Evolutionary conservation across 2,329 filamentous ascomycete genomes (phyloP).

Genomic region (Colletotrichum sp.): DNA sequence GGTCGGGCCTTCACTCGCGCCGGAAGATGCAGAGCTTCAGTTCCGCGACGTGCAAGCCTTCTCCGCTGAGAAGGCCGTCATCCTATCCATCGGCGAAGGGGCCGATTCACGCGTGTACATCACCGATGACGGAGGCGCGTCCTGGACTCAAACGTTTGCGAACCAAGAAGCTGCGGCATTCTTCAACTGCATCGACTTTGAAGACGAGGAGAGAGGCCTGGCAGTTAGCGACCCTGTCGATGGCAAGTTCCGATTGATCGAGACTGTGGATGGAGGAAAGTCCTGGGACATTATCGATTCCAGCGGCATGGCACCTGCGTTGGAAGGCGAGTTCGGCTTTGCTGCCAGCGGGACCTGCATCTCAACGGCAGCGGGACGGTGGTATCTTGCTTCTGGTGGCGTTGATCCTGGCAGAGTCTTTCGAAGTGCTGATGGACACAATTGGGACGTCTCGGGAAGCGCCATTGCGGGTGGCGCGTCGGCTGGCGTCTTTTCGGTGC

Average conservation of each 20-base stretch:
- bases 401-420: constrained; percentile 32
- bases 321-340: constrained; percentile 34
- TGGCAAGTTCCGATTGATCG: constrained; percentile 34
- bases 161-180: constrained; percentile 34
- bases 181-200: constrained; percentile 38
- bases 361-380: constrained; percentile 28
- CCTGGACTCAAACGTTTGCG: constrained; percentile 31
- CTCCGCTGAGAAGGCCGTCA: constrained; percentile 42
- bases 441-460: constrained; percentile 30
- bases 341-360: constrained; percentile 39
- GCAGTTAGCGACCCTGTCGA: constrained; percentile 38
- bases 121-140: constrained; percentile 30
- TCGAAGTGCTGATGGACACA: constrained; percentile 28
- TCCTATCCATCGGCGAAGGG: constrained; percentile 40
- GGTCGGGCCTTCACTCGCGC: constrained; percentile 30
- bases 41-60: constrained; percentile 43
- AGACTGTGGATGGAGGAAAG: constrained; percentile 33
- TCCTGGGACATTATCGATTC: constrained; percentile 31
- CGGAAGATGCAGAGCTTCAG: constrained; percentile 28
- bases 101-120: constrained; percentile 34
- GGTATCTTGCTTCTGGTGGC: constrained; percentile 33
- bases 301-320: constrained; percentile 28
- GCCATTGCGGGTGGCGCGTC: constrained; percentile 30
- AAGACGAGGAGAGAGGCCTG: constrained; percentile 26
- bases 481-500: constrained; percentile 36